Evolutionary conservation across 2,329 filamentous ascomycete genomes (phyloP), one percentile per base, ranked within the genome.

Genomic region (Scorias spongiosa): DNA sequence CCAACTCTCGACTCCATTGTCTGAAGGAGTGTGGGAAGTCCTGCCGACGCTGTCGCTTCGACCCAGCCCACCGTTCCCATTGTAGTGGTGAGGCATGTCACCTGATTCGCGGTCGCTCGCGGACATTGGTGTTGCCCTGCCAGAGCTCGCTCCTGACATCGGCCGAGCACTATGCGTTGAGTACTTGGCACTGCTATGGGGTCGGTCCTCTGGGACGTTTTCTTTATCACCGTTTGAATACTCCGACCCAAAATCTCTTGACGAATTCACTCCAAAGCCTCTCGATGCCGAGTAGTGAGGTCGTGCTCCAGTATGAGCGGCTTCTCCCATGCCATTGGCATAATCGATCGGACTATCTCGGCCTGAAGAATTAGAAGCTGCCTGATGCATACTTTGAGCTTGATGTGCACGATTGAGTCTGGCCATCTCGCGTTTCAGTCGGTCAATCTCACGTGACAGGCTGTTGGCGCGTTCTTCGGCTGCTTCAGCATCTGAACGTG

Each of bases 381-480:
- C 84, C 5, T 12, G 12, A 36, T 36, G 32, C 15, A 36, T 36
- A 15, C 32, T 36, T 9, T 36, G 32, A 15, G 32, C 32, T 9
- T 36, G 32, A 11, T 63, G 63, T 28, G 67, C 66, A 34, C 72
- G 66, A 14, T 70, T 66, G 44, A 71, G 63, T 15, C 78, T 68
- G 40, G 69, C 66, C 12, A 82, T 72, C 52, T 94, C 91, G 45
- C 86, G 83, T 74, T 96, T 96, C 48, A 98, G 71, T 43, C 91
- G 77, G 52, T 98, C 91, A 40, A 95, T 81, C 65, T 98, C 91
- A 43, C 88, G 78, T 49, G 83, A 74, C 43, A 94, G 74, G 45
- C 84, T 81, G 48, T 91, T 84, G 42, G 91, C 87, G 46, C 80
- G 81, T 55, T 87, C 80, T 59, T 95, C 87, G 0, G 88, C 84